Base-by-base conservation (phyloP, 2,329 filamentous ascomycete genomes). In the Coccinonectria pachysandricola region DNA sequence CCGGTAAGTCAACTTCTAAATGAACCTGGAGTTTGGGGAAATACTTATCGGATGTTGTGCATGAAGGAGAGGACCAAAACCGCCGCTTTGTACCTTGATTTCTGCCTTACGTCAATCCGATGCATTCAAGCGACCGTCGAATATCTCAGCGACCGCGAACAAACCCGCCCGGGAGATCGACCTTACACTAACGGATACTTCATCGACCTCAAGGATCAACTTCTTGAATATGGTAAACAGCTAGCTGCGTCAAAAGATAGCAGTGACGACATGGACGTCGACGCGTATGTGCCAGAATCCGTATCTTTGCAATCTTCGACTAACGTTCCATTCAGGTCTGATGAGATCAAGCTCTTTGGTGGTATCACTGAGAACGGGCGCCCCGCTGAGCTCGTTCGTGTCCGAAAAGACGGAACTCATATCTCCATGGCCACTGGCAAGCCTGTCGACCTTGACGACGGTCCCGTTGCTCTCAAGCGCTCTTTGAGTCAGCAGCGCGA, bases 121-220 rank as follows among this genome's bases (percentile, higher is more conserved):
- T 91, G 86, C 60, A 78, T 94, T 53, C 82, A 92, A 65, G 79
- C 84, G 39, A 91, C 85, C 34, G 83, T 92, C 56, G 78, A 85
- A 57, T 79, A 79, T 57, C 68, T 95, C 40, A 79, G 74, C 65
- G 85, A 92, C 53, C 76, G 76, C 53, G 87, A 96, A 56, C 83
- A 88, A 61, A 78, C 79, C 42, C 75, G 84, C 53, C 80, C 83
- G 34, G 66, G 74, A 57, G 88, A 96, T 57, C 78, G 81, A 47
- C 85, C 86, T 42, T 96, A 95, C 66, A 91, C 79, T 68, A 85
- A 82, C 70, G 84, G 84, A 52, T 96, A 96, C 61, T 95, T 95
- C 54, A 79, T 95, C 61, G 88, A 96, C 63, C 76, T 96, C 35
- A 79, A 92, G 54, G 84, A 92, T 54, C 87, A 95, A 71, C 86